A percentile compares a stretch with the other conserved stretches of the same genome.
Conservation (phyloP, 345 rosid genomes). For the Euphorbia tirucalli region DNA sequence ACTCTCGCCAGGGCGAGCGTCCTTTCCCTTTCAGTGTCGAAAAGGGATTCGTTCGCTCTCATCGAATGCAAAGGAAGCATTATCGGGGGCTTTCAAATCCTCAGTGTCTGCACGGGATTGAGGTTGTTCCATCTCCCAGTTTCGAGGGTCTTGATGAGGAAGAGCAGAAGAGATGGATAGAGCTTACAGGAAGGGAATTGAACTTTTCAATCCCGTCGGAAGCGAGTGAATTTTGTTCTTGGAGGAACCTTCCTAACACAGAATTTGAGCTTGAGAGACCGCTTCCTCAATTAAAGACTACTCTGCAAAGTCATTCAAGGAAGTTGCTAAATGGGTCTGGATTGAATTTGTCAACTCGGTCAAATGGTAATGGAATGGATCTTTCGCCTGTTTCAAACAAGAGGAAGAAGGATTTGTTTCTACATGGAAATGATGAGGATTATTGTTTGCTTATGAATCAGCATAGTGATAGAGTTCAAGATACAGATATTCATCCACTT, state of each 20-base stretch:
- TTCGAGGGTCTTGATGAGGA: slow-evolving; percentile 29
- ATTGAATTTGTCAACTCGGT: slow-evolving; percentile 26
- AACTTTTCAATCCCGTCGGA: slow-evolving; percentile 25
- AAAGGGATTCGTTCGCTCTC: slow-evolving; percentile 92
- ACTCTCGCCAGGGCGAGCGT: slow-evolving; percentile 92
- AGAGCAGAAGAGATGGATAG: slow-evolving; percentile 29
- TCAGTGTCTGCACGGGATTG: slow-evolving; percentile 91
- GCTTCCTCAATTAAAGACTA: slow-evolving; percentile 19
- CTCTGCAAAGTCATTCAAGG: slow-evolving; percentile 12
- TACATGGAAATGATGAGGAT: slow-evolving; percentile 25
- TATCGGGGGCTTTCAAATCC: slow-evolving; percentile 96
- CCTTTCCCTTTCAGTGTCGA: slow-evolving; percentile 85
- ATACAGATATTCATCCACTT: too few species aligned
- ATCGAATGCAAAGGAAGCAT: slow-evolving; percentile 96
- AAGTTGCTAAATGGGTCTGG: slow-evolving; percentile 32
- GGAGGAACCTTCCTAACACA: slow-evolving; percentile 33
- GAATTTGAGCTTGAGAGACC: slow-evolving; percentile 31
- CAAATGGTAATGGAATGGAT: slow-evolving; percentile 22
- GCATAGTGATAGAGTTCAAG: slow-evolving; percentile 17
- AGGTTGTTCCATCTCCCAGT: slow-evolving; percentile 70
- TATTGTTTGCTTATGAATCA: slow-evolving; percentile 20
- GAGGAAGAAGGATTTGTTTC: slow-evolving; percentile 29
- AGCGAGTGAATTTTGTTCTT: slow-evolving; percentile 22
- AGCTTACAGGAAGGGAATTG: slow-evolving; percentile 26
- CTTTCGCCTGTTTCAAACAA: slow-evolving; percentile 24